These are phyloP conservation scores for Saprolegnia diclina DNA, from an alignment of 352 stramenopile species.

Conservation along the genomic window DNA sequence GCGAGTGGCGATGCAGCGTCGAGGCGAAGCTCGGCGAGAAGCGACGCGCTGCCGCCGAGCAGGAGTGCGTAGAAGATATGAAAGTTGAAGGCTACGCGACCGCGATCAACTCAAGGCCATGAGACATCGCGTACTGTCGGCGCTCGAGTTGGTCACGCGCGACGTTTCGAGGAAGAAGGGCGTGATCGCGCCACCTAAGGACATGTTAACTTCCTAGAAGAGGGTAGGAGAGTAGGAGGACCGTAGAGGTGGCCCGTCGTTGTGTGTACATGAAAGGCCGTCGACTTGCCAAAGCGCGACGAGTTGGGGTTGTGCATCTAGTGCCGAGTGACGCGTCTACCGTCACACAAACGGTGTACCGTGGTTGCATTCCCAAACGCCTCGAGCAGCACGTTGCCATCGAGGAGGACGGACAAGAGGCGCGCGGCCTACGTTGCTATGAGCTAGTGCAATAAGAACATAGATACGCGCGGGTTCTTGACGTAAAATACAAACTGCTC, in stretches of 20 bases:
- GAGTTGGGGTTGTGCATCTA: conserved; percentile 52
- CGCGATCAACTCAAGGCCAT: not conserved
- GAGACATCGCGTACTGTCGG: conserved; percentile 26
- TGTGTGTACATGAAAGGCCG: conserved; percentile 23
- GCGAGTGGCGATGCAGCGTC: conserved; percentile 33
- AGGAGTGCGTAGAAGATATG: conserved; percentile 71
- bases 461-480: conserved; percentile 54
- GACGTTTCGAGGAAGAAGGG: conserved; percentile 67
- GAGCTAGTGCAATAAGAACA: conserved; percentile 50
- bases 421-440: conserved; percentile 7
- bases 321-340: not conserved
- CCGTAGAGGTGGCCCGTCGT: conserved; percentile 28
- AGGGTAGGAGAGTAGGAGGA: too few relatives aligned
- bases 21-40: conserved; percentile 42
- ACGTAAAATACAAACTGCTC: conserved; percentile 77
- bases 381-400: conserved; percentile 62
- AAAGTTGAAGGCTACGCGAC: conserved; percentile 42
- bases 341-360: conserved; percentile 8
- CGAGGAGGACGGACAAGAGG: conserved; percentile 17
- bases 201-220: too few relatives aligned
- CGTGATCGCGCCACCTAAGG: conserved; percentile 41
- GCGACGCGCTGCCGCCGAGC: conserved; percentile 42
- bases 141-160: conserved; percentile 39
- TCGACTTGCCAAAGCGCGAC: conserved; percentile 64
- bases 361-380: conserved; percentile 65